These are phyloP conservation scores for Gypsophila paniculata DNA, from an alignment of 179 eudicot species.

Conservation along the genomic window DNA sequence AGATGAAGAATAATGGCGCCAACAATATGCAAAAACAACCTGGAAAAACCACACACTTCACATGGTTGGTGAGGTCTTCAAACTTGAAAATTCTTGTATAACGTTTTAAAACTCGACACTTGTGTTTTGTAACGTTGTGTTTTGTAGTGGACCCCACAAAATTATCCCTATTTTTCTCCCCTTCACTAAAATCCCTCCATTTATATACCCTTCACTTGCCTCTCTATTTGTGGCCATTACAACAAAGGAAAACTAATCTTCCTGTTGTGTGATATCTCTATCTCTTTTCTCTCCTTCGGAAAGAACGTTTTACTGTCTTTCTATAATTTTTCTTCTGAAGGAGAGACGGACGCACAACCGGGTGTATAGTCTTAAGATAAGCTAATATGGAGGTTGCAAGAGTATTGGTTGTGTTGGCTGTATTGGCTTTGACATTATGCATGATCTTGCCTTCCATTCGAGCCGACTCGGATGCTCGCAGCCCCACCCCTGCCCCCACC, in stretches of 20 bases:
- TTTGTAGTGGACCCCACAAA: conserved; percentile 15
- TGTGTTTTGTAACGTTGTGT: conserved; percentile 17
- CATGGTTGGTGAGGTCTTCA: not conserved
- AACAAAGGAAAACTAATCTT: not conserved
- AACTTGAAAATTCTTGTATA: not conserved
- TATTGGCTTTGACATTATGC: conserved; percentile 16
- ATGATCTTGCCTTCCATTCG: conserved; percentile 17
- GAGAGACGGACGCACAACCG: no score
- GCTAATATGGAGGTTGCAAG: conserved; percentile 19
- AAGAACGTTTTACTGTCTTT: not conserved
- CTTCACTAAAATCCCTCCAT: not conserved
- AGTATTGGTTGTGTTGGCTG: conserved; percentile 14
- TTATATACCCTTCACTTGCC: conserved; percentile 6
- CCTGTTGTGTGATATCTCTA: no score
- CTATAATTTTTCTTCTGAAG: conserved; percentile 7
- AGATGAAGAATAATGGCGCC: not conserved
- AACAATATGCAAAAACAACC: conserved; percentile 1
- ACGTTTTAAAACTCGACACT: conserved; percentile 10
- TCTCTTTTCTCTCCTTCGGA: conserved; percentile 6
- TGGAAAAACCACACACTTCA: not conserved
- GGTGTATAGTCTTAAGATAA: no score
- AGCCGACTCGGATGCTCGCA: conserved; percentile 24
- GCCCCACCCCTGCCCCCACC: conserved; percentile 54
- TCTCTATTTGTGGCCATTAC: not conserved
- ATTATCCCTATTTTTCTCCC: not conserved